Percentiles rank a stretch among this genome's conserved stretches.
These are phyloP conservation scores for Phytophthora parvispora DNA, from an alignment of 352 stramenopile genomes.

Conservation along the genomic window DNA sequence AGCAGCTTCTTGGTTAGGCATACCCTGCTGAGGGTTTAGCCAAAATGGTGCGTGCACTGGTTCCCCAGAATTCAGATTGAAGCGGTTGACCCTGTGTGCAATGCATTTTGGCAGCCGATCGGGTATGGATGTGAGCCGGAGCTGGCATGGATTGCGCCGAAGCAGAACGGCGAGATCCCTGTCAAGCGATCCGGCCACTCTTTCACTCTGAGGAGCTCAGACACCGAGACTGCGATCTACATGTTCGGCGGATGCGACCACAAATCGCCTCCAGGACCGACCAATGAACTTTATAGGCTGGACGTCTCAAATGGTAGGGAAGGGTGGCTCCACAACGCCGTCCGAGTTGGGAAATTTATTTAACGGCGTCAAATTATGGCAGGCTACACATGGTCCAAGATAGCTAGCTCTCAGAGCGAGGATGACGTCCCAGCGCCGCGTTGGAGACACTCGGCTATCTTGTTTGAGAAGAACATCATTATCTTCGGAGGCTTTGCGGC, in stretches of 20 bases:
- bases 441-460: constrained; percentile 87
- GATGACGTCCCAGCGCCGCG: constrained; percentile 77
- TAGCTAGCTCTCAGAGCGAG: constrained; percentile 42
- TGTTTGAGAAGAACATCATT: constrained; percentile 91
- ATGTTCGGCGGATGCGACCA: constrained; percentile 94
- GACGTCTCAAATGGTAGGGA: constrained; percentile 87
- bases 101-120: constrained; percentile 65
- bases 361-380: constrained; percentile 2
- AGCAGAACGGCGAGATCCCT: constrained; percentile 94
- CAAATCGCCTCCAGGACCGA: constrained; percentile 93
- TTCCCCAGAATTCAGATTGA: neutral
- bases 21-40: constrained; percentile 10
- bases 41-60: constrained; percentile 33
- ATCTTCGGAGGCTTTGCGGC: constrained; percentile 97
- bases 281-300: constrained; percentile 95
- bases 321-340: neutral
- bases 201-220: constrained; percentile 91
- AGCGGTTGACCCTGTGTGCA: constrained; percentile 6
- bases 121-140: constrained; percentile 89
- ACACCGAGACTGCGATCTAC: constrained; percentile 77
- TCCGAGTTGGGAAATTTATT: neutral
- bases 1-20: neutral
- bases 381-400: constrained; percentile 82
- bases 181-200: constrained; percentile 96
- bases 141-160: constrained; percentile 90